Conservation (phyloP, 441 rosid genomes). For the Croton laevigatus region DNA sequence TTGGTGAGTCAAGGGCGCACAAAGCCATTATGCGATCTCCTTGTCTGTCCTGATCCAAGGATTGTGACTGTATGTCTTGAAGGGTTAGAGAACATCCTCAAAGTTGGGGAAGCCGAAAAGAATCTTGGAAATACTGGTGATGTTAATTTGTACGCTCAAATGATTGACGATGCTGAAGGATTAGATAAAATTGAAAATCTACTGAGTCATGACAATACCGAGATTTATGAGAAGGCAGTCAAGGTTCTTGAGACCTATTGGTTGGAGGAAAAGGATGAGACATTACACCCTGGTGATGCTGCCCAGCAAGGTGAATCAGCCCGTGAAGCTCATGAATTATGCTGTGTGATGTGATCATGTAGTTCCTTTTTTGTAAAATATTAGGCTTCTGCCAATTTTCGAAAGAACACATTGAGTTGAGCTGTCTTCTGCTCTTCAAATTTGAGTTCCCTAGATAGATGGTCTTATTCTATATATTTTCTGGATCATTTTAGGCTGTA, state of each 20-base stretch:
- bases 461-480: too few species aligned
- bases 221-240: constrained; percentile 68
- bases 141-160: constrained; percentile 55
- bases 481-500: constrained; percentile 52
- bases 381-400: not conserved
- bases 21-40: constrained; percentile 81
- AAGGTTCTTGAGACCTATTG: constrained; percentile 72
- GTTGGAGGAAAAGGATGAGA: constrained; percentile 70
- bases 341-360: not conserved
- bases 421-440: not conserved
- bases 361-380: not conserved
- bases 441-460: not conserved
- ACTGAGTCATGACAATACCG: constrained; percentile 63
- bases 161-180: constrained; percentile 77
- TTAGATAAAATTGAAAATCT: constrained; percentile 67
- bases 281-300: constrained; percentile 50
- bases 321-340: too few species aligned
- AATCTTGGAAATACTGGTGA: constrained; percentile 44
- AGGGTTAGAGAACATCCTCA: constrained; percentile 76
- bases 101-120: constrained; percentile 76
- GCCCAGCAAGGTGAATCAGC: constrained; percentile 49
- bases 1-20: constrained; percentile 64
- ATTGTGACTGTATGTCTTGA: constrained; percentile 72
- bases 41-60: constrained; percentile 74
- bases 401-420: not conserved